Base-by-base conservation (phyloP, 2,329 filamentous ascomycete species). In the Parasarocladium wereldwijsianum region DNA sequence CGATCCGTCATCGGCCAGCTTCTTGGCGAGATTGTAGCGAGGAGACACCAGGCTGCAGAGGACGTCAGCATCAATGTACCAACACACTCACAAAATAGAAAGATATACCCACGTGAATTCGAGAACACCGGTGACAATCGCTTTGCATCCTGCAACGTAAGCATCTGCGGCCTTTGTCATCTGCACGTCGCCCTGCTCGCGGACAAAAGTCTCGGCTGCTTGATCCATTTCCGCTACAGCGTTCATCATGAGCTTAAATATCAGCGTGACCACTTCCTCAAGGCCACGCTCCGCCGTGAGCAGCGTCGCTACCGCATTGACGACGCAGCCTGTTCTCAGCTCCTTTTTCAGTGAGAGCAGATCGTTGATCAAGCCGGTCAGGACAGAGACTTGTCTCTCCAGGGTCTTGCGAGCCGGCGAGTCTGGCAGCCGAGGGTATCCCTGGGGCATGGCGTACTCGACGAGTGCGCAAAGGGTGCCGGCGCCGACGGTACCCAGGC, bases 281-380 rank as follows among this genome's bases (percentile, higher is more conserved):
- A 49, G 19, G 1, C 33, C 30, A 25, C 31, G 41, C 6, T 34
- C 42, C 17, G 39, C 35, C 9, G 34, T 22, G 31, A 51, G 33
- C 6, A 49, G 35, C 17, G 43, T 29, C 2, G 45, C 33, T 10
- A 52, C 38, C 15, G 42, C 46, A 20, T 50, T 51, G 31, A 52
- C 40, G 15, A 43, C 37, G 29, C 48, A 46, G 11, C 29, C 38
- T 3, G 39, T 37, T 11, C 28, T 14, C 21, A 52, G 32, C 29
- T 52, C 48, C 36, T 52, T 52, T 29, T 46, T 51, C 17, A 52
- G 26, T 1, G 49, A 52, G 6, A 52, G 28, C 4, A 45, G 19
- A 14, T 51, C 49, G 19, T 52, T 51, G n/a, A 44, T 12, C n/a
- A 51, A 25, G 28, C 39, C 36, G 5, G 46, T 32, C 4, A 45